phyloP scores from a whole-genome alignment of 2,329 filamentous ascomycete genomes.

The Geosmithia flava region DNA sequence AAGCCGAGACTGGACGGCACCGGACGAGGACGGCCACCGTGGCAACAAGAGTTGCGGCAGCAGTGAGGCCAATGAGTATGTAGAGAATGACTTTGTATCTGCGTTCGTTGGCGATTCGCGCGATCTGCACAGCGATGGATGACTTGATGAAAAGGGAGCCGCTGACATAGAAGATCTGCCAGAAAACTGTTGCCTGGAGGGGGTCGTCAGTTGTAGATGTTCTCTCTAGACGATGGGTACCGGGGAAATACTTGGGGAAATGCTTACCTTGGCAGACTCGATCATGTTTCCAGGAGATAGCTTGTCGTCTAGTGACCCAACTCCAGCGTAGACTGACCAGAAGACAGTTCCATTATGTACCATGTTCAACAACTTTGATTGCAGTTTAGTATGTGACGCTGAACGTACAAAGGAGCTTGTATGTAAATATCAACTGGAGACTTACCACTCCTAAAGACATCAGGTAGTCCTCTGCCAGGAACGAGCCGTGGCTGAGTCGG shows the following conservation, averaged over 20 bases:
- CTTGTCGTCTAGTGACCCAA: not conserved
- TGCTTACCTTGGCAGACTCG: slow-evolving; percentile 1
- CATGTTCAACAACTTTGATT: not conserved
- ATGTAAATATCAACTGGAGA: no score
- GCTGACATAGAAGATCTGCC: slow-evolving; percentile 1
- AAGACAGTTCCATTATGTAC: not conserved
- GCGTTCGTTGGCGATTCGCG: slow-evolving; percentile 5
- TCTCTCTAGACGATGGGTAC: no score
- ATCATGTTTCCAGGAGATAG: not conserved
- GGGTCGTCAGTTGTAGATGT: no score
- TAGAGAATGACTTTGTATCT: slow-evolving; percentile 1
- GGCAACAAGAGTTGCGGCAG: slow-evolving; percentile 1
- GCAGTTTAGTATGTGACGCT: not conserved
- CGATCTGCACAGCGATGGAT: slow-evolving; percentile 6
- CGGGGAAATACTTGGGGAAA: no score
- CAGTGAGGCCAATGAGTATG: not conserved
- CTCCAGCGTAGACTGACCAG: not conserved
- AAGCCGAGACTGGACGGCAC: slow-evolving; percentile 6
- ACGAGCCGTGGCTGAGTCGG: not conserved
- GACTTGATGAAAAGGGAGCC: slow-evolving; percentile 5
- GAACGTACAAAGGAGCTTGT: no score
- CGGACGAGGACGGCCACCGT: slow-evolving; percentile 4
- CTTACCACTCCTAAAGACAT: not conserved
- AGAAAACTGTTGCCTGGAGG: not conserved
- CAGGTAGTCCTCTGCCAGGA: not conserved